Evolutionary conservation across 2,329 filamentous ascomycete species (phyloP), one percentile per base, ranked within the genome.

Genomic region (Raffaelea albimanens): DNA sequence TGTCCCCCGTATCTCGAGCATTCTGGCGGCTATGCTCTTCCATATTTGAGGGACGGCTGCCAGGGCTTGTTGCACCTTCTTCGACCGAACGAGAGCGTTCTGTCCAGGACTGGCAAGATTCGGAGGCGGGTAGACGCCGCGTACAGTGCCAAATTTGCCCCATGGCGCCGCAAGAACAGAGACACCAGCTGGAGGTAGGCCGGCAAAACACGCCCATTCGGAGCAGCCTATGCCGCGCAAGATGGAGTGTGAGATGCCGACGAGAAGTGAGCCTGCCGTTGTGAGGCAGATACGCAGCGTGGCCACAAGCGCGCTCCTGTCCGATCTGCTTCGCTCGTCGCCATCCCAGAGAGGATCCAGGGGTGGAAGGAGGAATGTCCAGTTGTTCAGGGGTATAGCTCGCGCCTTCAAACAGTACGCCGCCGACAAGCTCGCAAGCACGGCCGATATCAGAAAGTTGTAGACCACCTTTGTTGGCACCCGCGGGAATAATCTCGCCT

Each of bases 261-360:
- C 63, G 14, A 80, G 60, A 8, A 81, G 62, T 11, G 68, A 68
- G 2, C 77, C 77, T 0, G 72, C 73, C 2, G 73, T 79, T 5
- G 76, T 80, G 44, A 80, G 58, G 52, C 76, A 76, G 9, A 72
- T 67, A 43, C 71, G 69, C 16, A 80, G 67, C 7, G 72, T 76
- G 3, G 71, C 76, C 3, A 66, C 51, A 20, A 75, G 59, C 3
- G 73, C 51, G 21, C 57, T 53, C 29, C 47, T 42, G 16, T 53
- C 49, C 7, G 41, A 40, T 8, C 50, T 23, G 48, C 52, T 49
- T n/a, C 38, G 33, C 41, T 61, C 58, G 23, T 55, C 58, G 23
- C 64, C 61, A 25, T 57, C 56, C 38, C 54, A 48, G 16, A 57
- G 49, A n/a, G 59, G 56, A 44, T 58, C 53, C 40, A 57, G 49